Evolutionary conservation across 2,329 filamentous ascomycete species (phyloP), one percentile per base, ranked within the genome.

Genomic region (Teratosphaeria zuluensis): DNA sequence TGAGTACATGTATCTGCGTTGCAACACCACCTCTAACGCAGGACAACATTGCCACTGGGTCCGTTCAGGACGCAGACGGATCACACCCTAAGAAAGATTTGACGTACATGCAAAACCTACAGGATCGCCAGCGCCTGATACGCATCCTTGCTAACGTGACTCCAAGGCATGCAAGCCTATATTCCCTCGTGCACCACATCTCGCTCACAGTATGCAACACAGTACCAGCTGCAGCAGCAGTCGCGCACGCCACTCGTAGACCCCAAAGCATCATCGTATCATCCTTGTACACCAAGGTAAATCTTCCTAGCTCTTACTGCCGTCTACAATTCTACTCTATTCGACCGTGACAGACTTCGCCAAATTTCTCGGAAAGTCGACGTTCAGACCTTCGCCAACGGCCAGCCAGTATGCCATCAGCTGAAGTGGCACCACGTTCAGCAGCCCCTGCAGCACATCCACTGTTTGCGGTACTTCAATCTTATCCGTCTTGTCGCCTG

Each of bases 321-420:
- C 42, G 19, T 21, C 19, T 21, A n/a, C 19, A 21, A 28, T 2
- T 11, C 19, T n/a, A 19, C 19, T 54, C 46, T 92, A 99, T 84
- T 99, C 94, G 67, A 99, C 94, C 64, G 94, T 99, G 65, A 99
- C 94, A 64, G 91, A 96, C 85, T 99, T 99, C 75, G 94, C 94
- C 78, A 99, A 79, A 81, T 99, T 99, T 72, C 94, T 88, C 59
- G 94, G 94, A 85, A 97, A 97, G 75, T 99, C 94, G 61, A 99
- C 94, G 74, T 99, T 97, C 52, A 66, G 96, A 56, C 92, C 92
- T 80, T 96, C 94, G 66, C 88, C 88, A 69, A 99, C 92, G 57
- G 94, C 94, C 65, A 99, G 85, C 92, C 94, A 97, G 84, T 99
- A 99, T 61, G 94, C 90, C 79, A 99, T 96, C 69, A 99, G 83